Evolutionary conservation across 2,329 filamentous ascomycete genomes (phyloP).

Genomic region (Periconia digitata): DNA sequence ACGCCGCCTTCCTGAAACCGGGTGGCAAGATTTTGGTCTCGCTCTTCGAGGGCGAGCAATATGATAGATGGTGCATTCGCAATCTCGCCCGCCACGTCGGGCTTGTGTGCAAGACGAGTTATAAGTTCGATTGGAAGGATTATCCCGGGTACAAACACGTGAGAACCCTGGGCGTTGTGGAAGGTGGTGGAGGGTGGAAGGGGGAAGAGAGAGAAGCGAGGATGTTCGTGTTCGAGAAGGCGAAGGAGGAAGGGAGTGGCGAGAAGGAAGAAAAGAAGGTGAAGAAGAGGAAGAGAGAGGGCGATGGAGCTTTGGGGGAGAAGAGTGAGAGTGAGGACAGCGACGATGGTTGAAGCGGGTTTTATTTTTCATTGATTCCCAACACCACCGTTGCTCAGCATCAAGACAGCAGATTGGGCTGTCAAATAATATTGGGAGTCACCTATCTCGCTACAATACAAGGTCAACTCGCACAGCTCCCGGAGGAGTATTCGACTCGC

Average conservation of each 20-base stretch:
- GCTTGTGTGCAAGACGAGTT: conserved; percentile 69
- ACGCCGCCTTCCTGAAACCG: conserved; percentile 51
- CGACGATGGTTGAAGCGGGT: neutral
- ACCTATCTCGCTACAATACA: too few relatives aligned
- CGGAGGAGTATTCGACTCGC: too few relatives aligned
- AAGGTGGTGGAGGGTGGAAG: conserved; percentile 51
- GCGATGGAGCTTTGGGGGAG: conserved; percentile 12
- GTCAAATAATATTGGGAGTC: too few relatives aligned
- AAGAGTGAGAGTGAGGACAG: conserved; percentile 3
- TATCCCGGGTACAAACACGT: conserved; percentile 78
- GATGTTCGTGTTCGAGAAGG: conserved; percentile 50
- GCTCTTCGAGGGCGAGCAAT: conserved; percentile 90
- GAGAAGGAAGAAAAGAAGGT: conserved; percentile 14
- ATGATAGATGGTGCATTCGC: conserved; percentile 91
- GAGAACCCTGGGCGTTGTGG: conserved; percentile 65
- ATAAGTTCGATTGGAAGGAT: conserved; percentile 64
- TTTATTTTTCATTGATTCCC: too few relatives aligned
- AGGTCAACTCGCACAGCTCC: too few relatives aligned
- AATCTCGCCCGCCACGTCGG: conserved; percentile 81
- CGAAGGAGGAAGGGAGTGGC: conserved; percentile 24
- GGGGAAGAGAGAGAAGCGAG: conserved; percentile 51
- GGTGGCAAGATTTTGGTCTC: conserved; percentile 73
- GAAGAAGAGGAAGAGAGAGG: conserved; percentile 18
- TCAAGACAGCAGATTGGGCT: too few relatives aligned
- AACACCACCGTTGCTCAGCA: too few relatives aligned